Percentiles rank a stretch among this genome's conserved stretches.
These are phyloP conservation scores for Postia placenta DNA, from an alignment of 768 basidiomycete genomes.

Conservation along the genomic window DNA sequence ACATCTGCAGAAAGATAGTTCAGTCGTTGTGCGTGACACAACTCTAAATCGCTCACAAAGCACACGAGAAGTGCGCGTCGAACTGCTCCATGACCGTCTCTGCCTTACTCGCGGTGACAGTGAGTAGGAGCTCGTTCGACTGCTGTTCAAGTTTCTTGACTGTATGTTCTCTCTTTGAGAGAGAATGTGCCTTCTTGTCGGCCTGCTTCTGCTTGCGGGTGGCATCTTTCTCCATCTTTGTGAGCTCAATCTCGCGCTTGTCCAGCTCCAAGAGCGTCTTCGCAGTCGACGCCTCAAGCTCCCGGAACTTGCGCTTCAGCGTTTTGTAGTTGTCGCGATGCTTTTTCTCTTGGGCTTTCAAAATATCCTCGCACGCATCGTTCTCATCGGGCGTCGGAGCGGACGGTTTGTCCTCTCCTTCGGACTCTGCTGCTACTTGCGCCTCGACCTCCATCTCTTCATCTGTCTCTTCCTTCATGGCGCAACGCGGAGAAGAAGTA, in stretches of 20 bases:
- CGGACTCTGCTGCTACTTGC: no score
- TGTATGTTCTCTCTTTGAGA: neutral
- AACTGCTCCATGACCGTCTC: constrained; percentile 38
- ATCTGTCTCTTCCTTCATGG: neutral
- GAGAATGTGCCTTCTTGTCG: neutral
- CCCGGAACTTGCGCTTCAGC: constrained; percentile 1
- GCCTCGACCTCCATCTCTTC: neutral
- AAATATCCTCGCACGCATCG: no score
- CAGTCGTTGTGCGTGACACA: neutral
- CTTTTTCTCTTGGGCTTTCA: neutral
- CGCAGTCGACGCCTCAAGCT: neutral
- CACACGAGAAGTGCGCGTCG: constrained; percentile 60
- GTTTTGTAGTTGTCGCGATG: neutral
- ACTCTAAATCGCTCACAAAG: constrained; percentile 39
- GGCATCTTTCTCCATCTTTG: constrained; percentile 4
- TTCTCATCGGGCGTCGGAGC: neutral
- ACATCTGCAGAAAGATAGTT: constrained; percentile 37
- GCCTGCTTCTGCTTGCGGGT: constrained; percentile 2
- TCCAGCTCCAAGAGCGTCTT: neutral
- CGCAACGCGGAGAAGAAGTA: neutral
- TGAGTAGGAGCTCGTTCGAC: neutral
- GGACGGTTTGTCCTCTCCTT: neutral
- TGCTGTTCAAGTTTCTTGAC: constrained; percentile 3
- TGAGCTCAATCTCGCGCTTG: constrained; percentile 1
- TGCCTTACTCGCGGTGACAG: neutral